A percentile compares a stretch with the other conserved stretches of the same genome.
Evolutionary conservation across 108 stramenopile species (phyloP).

Genomic region (Phaeodactylum tricornutum): DNA sequence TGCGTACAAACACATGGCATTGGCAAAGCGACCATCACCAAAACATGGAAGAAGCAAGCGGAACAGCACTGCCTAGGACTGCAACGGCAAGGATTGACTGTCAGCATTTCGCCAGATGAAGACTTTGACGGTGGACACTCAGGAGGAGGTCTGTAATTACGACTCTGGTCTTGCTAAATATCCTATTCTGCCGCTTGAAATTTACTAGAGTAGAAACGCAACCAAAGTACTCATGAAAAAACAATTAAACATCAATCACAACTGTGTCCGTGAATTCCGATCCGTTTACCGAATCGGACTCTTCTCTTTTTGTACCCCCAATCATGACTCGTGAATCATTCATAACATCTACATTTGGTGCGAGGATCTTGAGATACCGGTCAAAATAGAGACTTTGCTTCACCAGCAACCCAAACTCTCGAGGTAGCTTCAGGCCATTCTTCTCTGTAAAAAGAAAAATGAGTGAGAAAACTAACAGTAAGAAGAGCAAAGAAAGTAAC

Average conservation of each 20-base stretch:
- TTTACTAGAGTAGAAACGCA: too few species aligned
- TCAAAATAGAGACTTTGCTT: constrained; percentile 97
- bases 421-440: constrained; percentile 89
- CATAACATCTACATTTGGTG: constrained; percentile 83
- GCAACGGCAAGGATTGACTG: constrained; percentile 86
- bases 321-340: constrained; percentile 39
- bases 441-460: too few species aligned
- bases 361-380: constrained; percentile 89
- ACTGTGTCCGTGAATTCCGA: too few species aligned
- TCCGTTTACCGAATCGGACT: not conserved
- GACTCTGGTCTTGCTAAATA: too few species aligned
- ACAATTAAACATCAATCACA: too few species aligned
- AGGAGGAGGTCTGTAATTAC: constrained; percentile 38
- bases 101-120: constrained; percentile 84
- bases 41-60: constrained; percentile 87
- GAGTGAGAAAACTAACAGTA: too few species aligned
- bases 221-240: too few species aligned
- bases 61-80: constrained; percentile 82
- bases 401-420: constrained; percentile 93
- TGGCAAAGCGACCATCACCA: constrained; percentile 87
- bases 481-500: too few species aligned
- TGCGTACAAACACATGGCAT: constrained; percentile 84
- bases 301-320: constrained; percentile 3
- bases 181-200: too few species aligned
- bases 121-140: constrained; percentile 77